phyloP scores from a whole-genome alignment of 2,329 filamentous ascomycete species.

The Bipolaris gigantea region DNA sequence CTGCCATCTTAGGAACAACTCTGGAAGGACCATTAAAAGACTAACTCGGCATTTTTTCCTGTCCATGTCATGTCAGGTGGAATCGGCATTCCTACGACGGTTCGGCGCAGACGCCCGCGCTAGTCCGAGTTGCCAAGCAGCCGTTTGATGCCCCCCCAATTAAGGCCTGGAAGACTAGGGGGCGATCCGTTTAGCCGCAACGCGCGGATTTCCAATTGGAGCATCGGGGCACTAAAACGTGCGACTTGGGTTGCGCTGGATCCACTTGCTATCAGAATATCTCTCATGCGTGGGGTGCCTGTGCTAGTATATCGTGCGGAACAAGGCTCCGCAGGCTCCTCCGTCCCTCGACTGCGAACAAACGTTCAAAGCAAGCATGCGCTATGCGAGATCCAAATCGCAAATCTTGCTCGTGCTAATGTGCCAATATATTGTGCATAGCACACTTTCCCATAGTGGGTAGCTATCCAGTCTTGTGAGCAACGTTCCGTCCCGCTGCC shows the following conservation, averaged over 20 bases:
- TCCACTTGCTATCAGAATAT: not conserved
- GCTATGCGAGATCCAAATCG: not conserved
- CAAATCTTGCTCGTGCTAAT: not conserved
- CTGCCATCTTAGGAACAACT: not conserved
- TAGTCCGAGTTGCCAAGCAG: slow-evolving; percentile 4
- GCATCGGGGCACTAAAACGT: not conserved
- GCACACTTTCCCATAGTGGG: not conserved
- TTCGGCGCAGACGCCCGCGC: slow-evolving; percentile 6
- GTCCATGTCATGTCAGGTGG: not conserved
- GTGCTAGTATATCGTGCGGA: not conserved
- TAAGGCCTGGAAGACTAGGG: slow-evolving; percentile 2
- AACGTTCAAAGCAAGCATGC: not conserved
- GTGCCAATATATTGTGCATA: not conserved
- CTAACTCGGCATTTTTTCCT: not conserved
- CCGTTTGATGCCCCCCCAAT: slow-evolving; percentile 10
- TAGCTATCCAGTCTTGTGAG: not conserved
- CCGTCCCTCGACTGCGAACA: not conserved
- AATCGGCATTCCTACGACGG: not conserved
- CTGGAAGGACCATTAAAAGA: not conserved
- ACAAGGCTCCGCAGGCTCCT: not conserved
- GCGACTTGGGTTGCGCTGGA: not conserved
- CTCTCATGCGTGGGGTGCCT: not conserved
- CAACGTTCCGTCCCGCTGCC: not conserved
- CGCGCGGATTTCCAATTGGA: slow-evolving; percentile 3
- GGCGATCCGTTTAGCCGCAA: slow-evolving; percentile 10